phyloP scores from a whole-genome alignment of 345 rosid genomes.

The Hypericum androsaemum region DNA sequence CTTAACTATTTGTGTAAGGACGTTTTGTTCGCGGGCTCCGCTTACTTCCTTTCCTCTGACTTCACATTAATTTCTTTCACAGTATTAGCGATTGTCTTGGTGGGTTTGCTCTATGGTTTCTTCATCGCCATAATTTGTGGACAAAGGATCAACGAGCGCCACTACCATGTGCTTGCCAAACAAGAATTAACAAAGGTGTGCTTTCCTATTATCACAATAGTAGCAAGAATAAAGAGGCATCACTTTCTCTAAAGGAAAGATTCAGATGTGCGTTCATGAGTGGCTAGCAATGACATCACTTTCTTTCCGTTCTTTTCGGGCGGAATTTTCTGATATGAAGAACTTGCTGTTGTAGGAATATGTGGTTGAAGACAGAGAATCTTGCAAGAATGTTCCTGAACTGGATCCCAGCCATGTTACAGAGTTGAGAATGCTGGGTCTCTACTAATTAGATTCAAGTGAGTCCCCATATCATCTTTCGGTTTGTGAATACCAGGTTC shows the following conservation, averaged over 20 bases:
- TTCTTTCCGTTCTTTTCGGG: not conserved
- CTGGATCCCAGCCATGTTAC: conserved; percentile 82
- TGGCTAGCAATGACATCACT: no score
- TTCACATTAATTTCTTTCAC: conserved; percentile 12
- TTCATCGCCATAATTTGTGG: conserved; percentile 99
- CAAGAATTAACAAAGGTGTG: conserved; percentile 95
- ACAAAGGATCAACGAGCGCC: conserved; percentile 92
- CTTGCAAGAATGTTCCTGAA: conserved; percentile 57
- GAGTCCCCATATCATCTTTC: no score
- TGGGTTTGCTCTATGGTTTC: conserved; percentile 94
- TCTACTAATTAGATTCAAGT: conserved; percentile 29
- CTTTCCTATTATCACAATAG: not conserved
- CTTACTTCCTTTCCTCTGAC: not conserved
- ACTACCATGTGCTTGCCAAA: conserved; percentile 93
- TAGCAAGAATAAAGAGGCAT: conserved; percentile 1
- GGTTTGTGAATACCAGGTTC: no score
- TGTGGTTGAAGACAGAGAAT: conserved; percentile 85
- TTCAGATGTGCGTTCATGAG: no score
- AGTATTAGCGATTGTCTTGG: conserved; percentile 90
- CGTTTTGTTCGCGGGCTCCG: not conserved
- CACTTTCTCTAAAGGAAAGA: no score
- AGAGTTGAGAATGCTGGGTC: conserved; percentile 88
- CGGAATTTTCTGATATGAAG: not conserved
- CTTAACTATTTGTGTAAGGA: not conserved
- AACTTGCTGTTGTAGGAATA: conserved; percentile 46